Evolutionary conservation across 768 basidiomycete species (phyloP), one percentile per base, ranked within the genome.

Genomic region (Lyophyllum atratum): DNA sequence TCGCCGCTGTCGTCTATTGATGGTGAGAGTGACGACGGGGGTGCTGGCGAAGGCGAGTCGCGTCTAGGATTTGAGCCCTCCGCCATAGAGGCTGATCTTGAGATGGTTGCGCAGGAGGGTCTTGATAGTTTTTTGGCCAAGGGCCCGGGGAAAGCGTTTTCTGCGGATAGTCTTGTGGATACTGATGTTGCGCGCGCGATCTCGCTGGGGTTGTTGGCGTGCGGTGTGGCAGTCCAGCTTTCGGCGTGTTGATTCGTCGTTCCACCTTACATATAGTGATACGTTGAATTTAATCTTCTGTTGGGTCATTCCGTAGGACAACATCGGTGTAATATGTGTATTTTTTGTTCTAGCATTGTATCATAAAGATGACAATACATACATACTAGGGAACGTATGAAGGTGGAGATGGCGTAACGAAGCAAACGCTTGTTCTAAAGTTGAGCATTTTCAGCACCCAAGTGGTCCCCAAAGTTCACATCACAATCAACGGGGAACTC

Each of bases 151-250:
- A 45, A 9, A 25, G 58, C 25, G 21, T 68, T 67, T 54, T 57
- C 59, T 25, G 57, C 63, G 29, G 54, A 63, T n/a, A 62, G 65
- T 56, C 61, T 69, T 24, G 53, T 34, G 33, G 68, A 72, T 19
- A 49, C 39, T 5, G 66, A 69, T 52, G 59, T 72, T 17, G 58
- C 58, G n/a, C 60, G 69, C 43, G 69, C 63, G 39, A 67, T 72
- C 59, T 39, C 54, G 22, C 52, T 66, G 43, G 58, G 62, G 10
- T 52, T 68, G 28, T 54, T 54, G 44, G 66, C 64, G 29, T 66
- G 67, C 50, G 67, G 66, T 45, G 49, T 65, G 48, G 51, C 49
- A 12, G 62, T 64, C 22, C 55, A 61, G 40, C 33, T 64, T 25
- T 58, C 59, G 42, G 39, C 42, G 24, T 44, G 25, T 39, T 53